Evolutionary conservation across 176 grass and related monocot genomes (phyloP).

Genomic region (Puccinellia tenuiflora): DNA sequence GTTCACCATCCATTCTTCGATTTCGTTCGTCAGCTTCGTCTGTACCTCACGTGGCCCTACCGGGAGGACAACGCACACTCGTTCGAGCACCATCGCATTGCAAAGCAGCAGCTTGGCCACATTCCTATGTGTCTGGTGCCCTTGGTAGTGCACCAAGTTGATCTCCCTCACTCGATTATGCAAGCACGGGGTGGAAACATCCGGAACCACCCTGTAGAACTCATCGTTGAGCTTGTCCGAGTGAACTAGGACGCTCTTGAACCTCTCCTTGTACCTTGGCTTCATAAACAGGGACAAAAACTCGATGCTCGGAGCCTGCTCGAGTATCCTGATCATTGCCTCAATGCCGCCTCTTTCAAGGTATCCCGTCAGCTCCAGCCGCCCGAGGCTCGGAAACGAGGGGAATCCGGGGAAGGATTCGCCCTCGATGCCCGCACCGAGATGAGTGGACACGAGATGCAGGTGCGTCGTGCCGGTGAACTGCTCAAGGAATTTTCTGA

Average conservation of each 20-base stretch:
- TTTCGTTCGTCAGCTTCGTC: neutral
- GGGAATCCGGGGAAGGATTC: neutral
- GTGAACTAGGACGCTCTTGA: too few species aligned
- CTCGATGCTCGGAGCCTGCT: neutral
- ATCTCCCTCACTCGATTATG: neutral
- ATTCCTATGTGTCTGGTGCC: neutral
- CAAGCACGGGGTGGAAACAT: neutral
- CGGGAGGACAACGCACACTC: neutral
- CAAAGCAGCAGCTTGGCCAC: neutral
- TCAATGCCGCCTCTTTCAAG: neutral
- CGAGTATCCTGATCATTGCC: neutral
- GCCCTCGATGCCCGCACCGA: neutral
- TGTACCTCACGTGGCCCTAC: neutral
- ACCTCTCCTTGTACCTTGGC: neutral
- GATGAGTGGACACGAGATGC: neutral
- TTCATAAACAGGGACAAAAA: neutral
- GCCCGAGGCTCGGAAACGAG: neutral
- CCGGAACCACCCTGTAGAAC: too few species aligned
- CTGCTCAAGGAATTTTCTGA: neutral
- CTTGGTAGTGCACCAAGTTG: neutral
- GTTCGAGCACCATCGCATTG: neutral
- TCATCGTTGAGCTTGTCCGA: too few species aligned
- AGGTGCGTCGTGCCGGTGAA: neutral
- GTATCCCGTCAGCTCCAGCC: neutral
- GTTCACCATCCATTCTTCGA: neutral